Evolutionary conservation across 352 stramenopile genomes (phyloP).

Genomic region (Phytophthora fragariae): DNA sequence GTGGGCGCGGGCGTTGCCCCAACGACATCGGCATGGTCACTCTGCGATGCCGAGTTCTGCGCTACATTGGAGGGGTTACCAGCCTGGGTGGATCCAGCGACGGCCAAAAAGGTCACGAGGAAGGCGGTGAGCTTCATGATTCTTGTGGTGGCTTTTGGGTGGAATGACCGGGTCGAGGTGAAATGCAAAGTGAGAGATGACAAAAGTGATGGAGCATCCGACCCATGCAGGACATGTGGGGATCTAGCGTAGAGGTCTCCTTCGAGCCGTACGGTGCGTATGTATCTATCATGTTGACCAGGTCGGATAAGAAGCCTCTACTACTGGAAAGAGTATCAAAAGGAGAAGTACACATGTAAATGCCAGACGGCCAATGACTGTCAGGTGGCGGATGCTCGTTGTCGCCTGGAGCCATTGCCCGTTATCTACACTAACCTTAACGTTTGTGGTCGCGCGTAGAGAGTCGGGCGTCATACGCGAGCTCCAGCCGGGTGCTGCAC

Average conservation of each 20-base stretch:
- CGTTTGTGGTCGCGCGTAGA: not conserved
- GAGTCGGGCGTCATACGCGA: slow-evolving; percentile 13
- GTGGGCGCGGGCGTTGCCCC: slow-evolving; percentile 22
- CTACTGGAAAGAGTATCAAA: slow-evolving; percentile 3
- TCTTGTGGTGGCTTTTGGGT: slow-evolving; percentile 13
- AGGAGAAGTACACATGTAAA: slow-evolving; percentile 15
- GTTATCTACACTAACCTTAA: not conserved
- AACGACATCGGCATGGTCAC: slow-evolving; percentile 9
- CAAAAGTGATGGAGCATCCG: slow-evolving; percentile 3
- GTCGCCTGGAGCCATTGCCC: slow-evolving; percentile 18
- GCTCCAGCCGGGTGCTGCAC: slow-evolving; percentile 19
- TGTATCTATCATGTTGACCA: slow-evolving; percentile 37
- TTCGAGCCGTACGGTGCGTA: not conserved
- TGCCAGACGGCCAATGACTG: slow-evolving; percentile 17
- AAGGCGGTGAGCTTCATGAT: slow-evolving; percentile 56
- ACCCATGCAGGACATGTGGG: not conserved
- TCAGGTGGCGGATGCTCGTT: slow-evolving; percentile 14
- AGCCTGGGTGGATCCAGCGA: slow-evolving; percentile 33
- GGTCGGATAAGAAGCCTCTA: slow-evolving; percentile 38
- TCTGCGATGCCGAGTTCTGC: slow-evolving; percentile 26
- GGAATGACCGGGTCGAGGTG: slow-evolving; percentile 29
- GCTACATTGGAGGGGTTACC: slow-evolving; percentile 21
- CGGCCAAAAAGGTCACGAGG: slow-evolving; percentile 40
- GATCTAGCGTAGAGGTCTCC: slow-evolving; percentile 19
- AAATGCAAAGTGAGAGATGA: slow-evolving; percentile 40